Evolutionary conservation across 179 eudicot genomes (phyloP).

Genomic region (Camellia oleifera): DNA sequence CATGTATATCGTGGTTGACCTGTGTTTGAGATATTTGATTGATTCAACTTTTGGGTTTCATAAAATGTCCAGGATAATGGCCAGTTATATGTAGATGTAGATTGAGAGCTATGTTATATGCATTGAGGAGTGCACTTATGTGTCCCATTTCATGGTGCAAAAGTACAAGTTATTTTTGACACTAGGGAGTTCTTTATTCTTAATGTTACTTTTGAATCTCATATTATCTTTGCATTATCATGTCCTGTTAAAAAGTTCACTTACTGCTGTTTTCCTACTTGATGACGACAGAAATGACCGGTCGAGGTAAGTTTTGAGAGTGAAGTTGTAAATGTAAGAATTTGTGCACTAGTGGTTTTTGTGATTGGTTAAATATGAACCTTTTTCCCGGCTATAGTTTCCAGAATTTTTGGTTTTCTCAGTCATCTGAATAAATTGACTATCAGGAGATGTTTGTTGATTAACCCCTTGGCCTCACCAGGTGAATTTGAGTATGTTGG

Average conservation of each 20-base stretch:
- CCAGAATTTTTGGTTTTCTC: background rate
- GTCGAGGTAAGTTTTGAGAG: background rate
- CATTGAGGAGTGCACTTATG: background rate
- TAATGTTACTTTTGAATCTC: background rate
- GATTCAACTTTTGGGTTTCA: background rate
- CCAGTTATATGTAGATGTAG: background rate
- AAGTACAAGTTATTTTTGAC: background rate
- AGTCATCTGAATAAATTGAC: background rate
- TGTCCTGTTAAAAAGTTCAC: background rate
- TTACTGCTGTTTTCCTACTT: constrained; percentile 3
- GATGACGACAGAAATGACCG: background rate
- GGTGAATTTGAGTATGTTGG: background rate
- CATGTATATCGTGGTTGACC: background rate
- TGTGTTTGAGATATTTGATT: background rate
- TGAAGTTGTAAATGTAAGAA: background rate
- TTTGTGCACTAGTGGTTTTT: background rate
- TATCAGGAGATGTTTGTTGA: constrained; percentile 1
- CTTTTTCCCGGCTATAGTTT: constrained; percentile 9
- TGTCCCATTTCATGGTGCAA: background rate
- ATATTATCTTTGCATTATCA: background rate
- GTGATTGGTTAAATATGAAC: background rate
- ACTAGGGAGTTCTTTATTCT: background rate
- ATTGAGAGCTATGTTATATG: background rate
- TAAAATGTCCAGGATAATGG: background rate
- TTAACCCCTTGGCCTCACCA: constrained; percentile 15